Base-by-base conservation (phyloP, 2,329 filamentous ascomycete genomes). In the Xylariaceae sp. region DNA sequence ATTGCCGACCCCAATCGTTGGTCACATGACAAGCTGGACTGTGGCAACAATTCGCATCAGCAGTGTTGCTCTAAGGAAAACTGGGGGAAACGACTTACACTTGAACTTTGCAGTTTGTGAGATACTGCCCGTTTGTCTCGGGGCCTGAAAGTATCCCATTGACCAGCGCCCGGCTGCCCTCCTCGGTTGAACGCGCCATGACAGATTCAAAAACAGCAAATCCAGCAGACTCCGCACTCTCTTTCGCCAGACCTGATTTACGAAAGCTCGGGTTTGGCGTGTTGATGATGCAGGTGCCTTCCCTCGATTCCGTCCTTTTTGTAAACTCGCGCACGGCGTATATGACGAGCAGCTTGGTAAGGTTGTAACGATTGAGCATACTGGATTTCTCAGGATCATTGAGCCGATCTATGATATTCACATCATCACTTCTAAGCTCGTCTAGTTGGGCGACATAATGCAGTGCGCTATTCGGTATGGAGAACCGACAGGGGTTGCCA, bases 161-260 rank as follows among this genome's bases (percentile, higher is more conserved):
- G 0, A 71, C 64, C 1, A 72, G 57, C 1, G 60, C 59, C 0
- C 70, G 63, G 31, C 67, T 68, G 0, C 78, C 79, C 45, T 73
- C 71, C 58, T 81, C 79, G 0, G 73, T 69, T 0, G 68, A 70
- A 1, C 76, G 68, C 1, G 73, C 77, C 11, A 77, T 28, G 11
- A 74, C 18, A 17, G 38, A 46, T 3, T 55, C 51, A 16, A 60
- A 56, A 1, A 52, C 17, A 3, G 52, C 50, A 39, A 58, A 59
- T 2, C 48, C 57, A 7, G 40, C 28, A 28, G 48, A 49, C 5
- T 34, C 54, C 18, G 45, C 11, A 10, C n/a, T 48, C 17, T 62
- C 57, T 3, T 58, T 53, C 1, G 60, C 22, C 2, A 73, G 58
- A 9, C 59, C 59, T 0, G 71, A 73, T 46, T 71, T 69, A 64